Percentiles rank a stretch among this genome's conserved stretches.
Evolutionary conservation across 768 basidiomycete species (phyloP).

Genomic region (Calocera cornea): DNA sequence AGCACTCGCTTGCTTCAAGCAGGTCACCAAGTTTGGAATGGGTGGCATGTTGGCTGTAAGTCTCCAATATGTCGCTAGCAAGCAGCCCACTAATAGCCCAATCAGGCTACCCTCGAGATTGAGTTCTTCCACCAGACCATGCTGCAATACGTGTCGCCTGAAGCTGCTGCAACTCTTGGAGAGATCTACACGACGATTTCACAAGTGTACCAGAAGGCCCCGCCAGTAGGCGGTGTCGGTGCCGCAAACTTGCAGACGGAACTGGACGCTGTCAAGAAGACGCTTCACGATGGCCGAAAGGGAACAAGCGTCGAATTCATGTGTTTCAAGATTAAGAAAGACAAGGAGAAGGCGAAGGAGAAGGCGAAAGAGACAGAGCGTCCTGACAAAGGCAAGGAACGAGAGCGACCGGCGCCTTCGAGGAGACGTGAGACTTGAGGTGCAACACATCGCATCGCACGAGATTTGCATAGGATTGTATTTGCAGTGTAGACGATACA

Average conservation of each 20-base stretch:
- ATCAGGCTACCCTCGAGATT: conserved; percentile 91
- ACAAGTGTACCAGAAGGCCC: conserved; percentile 72
- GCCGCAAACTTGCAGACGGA: conserved; percentile 77
- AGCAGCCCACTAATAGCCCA: neutral
- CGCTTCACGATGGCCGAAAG: conserved; percentile 69
- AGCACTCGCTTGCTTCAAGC: conserved; percentile 71
- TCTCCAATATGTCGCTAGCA: neutral
- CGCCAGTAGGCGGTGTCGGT: conserved; percentile 33
- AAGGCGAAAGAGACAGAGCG: conserved; percentile 2
- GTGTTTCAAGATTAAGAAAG: conserved; percentile 51
- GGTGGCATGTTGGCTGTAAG: conserved; percentile 90
- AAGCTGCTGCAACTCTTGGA: conserved; percentile 71
- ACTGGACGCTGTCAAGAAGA: conserved; percentile 82
- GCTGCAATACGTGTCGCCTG: conserved; percentile 68
- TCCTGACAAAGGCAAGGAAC: neutral
- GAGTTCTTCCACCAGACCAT: conserved; percentile 98
- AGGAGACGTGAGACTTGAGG: neutral
- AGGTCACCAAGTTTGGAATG: conserved; percentile 88
- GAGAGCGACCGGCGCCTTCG: neutral
- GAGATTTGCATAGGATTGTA: neutral
- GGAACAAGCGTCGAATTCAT: conserved; percentile 91
- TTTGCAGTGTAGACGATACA: neutral
- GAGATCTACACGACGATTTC: conserved; percentile 93
- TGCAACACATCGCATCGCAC: neutral
- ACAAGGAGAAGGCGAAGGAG: conserved; percentile 12